Conservation (phyloP, 768 basidiomycete species). For the Atractiella rhizophila region DNA sequence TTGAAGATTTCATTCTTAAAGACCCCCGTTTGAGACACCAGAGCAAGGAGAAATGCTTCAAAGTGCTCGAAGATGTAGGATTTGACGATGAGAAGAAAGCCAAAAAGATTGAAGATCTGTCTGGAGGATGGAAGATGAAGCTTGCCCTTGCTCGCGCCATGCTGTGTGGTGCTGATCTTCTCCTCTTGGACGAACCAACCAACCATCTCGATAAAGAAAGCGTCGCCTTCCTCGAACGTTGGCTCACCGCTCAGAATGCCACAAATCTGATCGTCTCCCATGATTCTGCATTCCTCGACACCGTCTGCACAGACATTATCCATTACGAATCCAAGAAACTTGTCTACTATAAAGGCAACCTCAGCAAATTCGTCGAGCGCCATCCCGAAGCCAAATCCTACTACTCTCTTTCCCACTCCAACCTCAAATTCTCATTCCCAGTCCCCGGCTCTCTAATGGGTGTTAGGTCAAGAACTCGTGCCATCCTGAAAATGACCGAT, state of each 20-base stretch:
- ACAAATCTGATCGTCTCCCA: constrained; percentile 88
- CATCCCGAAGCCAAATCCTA: constrained; percentile 88
- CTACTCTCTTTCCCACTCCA: constrained; percentile 79
- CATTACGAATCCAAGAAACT: constrained; percentile 95
- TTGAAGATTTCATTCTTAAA: constrained; percentile 20
- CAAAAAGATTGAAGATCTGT: constrained; percentile 64
- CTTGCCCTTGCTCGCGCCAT: constrained; percentile 82
- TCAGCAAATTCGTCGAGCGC: constrained; percentile 46
- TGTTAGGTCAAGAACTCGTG: constrained; percentile 79
- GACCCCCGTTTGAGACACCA: constrained; percentile 58
- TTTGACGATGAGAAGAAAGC: constrained; percentile 66
- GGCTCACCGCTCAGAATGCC: constrained; percentile 55
- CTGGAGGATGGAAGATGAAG: constrained; percentile 99
- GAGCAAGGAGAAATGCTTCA: constrained; percentile 48
- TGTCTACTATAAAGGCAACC: constrained; percentile 77
- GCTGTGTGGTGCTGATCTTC: constrained; percentile 55
- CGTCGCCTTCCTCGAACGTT: constrained; percentile 75
- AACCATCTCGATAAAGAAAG: constrained; percentile 33
- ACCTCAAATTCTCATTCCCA: constrained; percentile 86
- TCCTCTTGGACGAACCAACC: constrained; percentile 24
- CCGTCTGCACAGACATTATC: constrained; percentile 85
- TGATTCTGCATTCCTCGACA: constrained; percentile 89
- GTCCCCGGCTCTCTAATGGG: constrained; percentile 90
- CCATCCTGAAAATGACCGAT: constrained; percentile 70
- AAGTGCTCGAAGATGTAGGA: constrained; percentile 62